Base-by-base conservation (phyloP, 305 asterid genomes). In the Rubia occidens region DNA sequence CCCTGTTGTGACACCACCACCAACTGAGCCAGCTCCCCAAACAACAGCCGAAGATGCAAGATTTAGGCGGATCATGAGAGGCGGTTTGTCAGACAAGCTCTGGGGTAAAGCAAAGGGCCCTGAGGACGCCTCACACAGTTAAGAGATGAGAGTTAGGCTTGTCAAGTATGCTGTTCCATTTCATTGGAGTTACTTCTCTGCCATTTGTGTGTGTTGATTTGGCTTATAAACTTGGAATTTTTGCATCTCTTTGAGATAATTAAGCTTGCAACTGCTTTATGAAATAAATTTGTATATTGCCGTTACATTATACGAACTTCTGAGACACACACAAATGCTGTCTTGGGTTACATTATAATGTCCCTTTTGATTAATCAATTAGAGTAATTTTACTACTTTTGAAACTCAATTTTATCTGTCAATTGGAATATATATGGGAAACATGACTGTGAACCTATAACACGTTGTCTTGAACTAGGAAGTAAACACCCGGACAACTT, bases 11-110 rank as follows among this genome's bases (percentile, higher is more conserved):
- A 66, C 86, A 7, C 71, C 29, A 56, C 1, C 86, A 7, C 71
- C 78, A 3, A 76, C 84, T 0, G 81, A 75, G 73, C 75, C 81
- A 37, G 70, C 66, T 64, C 78, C 84, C 26, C 87, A 71, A 61
- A 80, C 89, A 49, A 81, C 96, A 11, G 81, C 58, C 3, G 99
- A 89, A 75, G 99, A 94, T 85, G 91, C 97, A 3, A 83, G 96
- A 68, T 84, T 94, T 66, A 83, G 88, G 78, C 85, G 96, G 75
- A 94, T 94, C 65, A 94, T 94, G 97, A 82, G 96, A 76, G 95
- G 91, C 24, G 86, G 96, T 59, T 86, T 94, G 82, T 62, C 92
- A 1, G 96, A 94, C 74, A 94, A 91, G 94, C 94, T 94, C 69
- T 82, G 97, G 71, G 94, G 95, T 75, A 89, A 87, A 81, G 37